A percentile compares a stretch with the other conserved stretches of the same genome.
Evolutionary conservation across 2,329 filamentous ascomycete genomes (phyloP).

Genomic region (Cordyceps pruinosa): DNA sequence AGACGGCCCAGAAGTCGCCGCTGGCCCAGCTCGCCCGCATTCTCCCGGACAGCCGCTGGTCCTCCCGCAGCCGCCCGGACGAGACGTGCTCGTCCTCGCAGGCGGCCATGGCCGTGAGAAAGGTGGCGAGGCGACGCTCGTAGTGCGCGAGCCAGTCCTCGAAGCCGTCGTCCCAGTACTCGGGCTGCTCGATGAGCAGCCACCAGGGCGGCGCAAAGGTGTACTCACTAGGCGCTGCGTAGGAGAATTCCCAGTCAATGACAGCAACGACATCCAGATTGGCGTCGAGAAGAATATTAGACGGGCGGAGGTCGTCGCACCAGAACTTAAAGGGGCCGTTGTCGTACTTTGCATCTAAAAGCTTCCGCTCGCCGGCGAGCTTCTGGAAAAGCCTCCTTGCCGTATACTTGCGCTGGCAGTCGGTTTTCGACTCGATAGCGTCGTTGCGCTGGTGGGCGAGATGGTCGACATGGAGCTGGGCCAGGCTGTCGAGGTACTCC

Average conservation of each 20-base stretch:
- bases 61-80: background rate
- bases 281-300: background rate
- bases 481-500: background rate
- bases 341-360: background rate
- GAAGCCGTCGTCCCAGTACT: background rate
- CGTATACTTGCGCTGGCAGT: background rate
- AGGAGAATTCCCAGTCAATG: background rate
- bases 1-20: background rate
- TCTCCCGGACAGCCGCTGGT: background rate
- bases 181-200: background rate
- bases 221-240: background rate
- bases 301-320: background rate
- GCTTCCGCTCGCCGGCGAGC: background rate
- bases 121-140: background rate
- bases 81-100: background rate
- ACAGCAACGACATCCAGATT: background rate
- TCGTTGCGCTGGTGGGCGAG: background rate
- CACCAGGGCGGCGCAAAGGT: background rate
- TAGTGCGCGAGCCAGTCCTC: background rate
- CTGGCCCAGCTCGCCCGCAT: background rate
- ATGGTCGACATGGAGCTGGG: background rate
- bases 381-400: background rate
- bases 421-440: background rate
- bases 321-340: background rate
- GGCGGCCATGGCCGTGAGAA: background rate